A percentile compares a stretch with the other conserved stretches of the same genome.
Evolutionary conservation across 192 early-diverging fungal genomes (phyloP).

Genomic region (Mycoemilia scoparia): DNA sequence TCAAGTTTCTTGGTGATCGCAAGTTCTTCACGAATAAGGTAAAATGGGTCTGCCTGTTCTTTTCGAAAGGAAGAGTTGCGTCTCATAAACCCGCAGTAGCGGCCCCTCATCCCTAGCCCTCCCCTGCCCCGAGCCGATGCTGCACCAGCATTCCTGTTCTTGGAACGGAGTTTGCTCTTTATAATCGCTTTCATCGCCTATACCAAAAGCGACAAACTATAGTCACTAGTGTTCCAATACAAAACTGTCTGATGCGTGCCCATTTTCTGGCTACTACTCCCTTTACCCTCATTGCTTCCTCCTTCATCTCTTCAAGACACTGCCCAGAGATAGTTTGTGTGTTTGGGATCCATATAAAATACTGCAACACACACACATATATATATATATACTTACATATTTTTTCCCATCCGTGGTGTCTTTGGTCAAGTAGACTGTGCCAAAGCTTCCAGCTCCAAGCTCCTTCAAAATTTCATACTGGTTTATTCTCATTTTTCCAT

Average conservation of each 20-base stretch:
- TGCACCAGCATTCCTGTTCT: not conserved
- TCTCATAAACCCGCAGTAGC: conserved; percentile 30
- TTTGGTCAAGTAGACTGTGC: conserved; percentile 61
- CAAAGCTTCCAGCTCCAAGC: conserved; percentile 79
- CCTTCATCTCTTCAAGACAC: not conserved
- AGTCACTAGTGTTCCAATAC: too few relatives aligned
- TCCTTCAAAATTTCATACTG: conserved; percentile 58
- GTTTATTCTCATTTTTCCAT: conserved; percentile 60
- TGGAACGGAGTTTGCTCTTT: not conserved
- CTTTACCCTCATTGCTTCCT: not conserved
- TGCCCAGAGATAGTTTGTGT: not conserved
- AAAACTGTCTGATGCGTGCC: not conserved
- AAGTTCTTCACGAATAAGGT: conserved; percentile 71
- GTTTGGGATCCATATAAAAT: too few relatives aligned
- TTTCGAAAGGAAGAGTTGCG: conserved; percentile 30
- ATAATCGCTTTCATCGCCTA: not conserved
- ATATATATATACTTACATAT: conserved; percentile 34
- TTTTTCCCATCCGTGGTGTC: conserved; percentile 30
- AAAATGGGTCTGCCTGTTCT: conserved; percentile 49
- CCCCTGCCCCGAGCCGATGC: too few relatives aligned
- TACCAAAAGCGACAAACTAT: too few relatives aligned
- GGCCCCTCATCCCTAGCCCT: conserved; percentile 2
- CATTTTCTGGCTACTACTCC: not conserved
- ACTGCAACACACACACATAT: too few relatives aligned
- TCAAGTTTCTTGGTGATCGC: conserved; percentile 89